Evolutionary conservation across 1,284 basidiomycete species (phyloP).

Genomic region (Ceratobasidium sp.): DNA sequence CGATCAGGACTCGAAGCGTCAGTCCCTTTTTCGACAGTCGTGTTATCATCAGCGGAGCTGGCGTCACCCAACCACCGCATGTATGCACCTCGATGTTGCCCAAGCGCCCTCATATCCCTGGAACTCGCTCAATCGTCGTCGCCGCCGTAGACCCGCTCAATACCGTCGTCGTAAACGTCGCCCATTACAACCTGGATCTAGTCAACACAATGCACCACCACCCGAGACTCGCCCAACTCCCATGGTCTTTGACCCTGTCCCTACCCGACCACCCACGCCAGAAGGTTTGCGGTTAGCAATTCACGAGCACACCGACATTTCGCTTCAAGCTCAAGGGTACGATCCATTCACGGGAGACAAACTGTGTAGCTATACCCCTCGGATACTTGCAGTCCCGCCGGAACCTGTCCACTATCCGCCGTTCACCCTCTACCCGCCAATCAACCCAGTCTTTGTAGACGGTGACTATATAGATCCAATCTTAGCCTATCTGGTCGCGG

Average conservation of each 20-base stretch:
- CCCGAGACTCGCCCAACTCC: neutral
- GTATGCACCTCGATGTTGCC: neutral
- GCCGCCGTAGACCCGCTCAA: neutral
- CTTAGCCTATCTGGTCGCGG: too few relatives aligned
- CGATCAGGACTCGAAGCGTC: neutral
- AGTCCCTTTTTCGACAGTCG: neutral
- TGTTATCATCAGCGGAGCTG: conserved; percentile 2
- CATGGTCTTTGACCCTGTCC: neutral
- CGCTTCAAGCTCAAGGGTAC: neutral
- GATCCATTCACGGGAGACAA: neutral
- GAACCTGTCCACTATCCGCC: neutral
- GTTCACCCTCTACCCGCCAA: neutral
- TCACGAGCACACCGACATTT: neutral
- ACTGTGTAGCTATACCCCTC: neutral
- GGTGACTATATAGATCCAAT: neutral
- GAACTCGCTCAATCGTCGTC: neutral
- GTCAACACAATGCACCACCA: too few relatives aligned
- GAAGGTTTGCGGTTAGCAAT: neutral
- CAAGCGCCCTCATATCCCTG: too few relatives aligned
- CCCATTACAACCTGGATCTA: neutral
- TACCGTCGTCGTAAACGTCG: neutral
- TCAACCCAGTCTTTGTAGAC: neutral
- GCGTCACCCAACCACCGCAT: neutral
- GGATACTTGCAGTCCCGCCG: neutral
- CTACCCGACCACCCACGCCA: neutral